These are phyloP conservation scores for Centaurea solstitialis DNA, from an alignment of 129 eudicot genomes.

Conservation along the genomic window DNA sequence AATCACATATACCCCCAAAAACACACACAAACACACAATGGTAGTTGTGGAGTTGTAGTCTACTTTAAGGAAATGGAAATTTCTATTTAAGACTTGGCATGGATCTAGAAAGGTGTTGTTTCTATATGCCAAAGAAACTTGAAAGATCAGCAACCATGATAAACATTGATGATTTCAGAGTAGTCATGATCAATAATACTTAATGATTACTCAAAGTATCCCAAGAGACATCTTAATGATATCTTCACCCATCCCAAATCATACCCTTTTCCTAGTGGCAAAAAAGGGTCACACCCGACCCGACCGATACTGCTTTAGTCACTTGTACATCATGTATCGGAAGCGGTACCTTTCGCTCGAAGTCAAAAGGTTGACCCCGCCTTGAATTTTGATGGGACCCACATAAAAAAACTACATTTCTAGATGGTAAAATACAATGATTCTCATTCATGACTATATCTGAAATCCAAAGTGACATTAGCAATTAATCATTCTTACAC, in stretches of 20 bases:
- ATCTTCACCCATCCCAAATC: not conserved
- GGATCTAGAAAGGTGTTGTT: constrained; percentile 13
- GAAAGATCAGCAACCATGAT: constrained; percentile 33
- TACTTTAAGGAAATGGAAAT: constrained; percentile 2
- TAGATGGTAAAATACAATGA: constrained; percentile 38
- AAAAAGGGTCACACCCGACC: not conserved
- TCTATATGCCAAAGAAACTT: constrained; percentile 33
- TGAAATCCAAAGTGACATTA: constrained; percentile 23
- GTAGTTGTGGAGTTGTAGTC: not conserved
- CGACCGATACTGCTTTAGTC: not conserved
- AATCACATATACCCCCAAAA: no score
- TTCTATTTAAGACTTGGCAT: constrained; percentile 2
- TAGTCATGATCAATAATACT: constrained; percentile 25
- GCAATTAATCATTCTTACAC: constrained; percentile 52
- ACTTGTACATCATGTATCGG: constrained; percentile 23
- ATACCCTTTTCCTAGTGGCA: not conserved
- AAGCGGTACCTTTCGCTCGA: constrained; percentile 7
- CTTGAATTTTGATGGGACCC: constrained; percentile 23
- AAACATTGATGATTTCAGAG: not conserved
- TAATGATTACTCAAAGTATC: constrained; percentile 30
- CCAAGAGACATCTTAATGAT: constrained; percentile 19
- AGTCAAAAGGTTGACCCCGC: not conserved
- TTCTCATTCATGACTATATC: constrained; percentile 45
- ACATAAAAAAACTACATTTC: not conserved
- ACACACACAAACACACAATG: no score